These are phyloP conservation scores for Kwoniella shivajii DNA, from an alignment of 1,284 basidiomycete genomes.

Conservation along the genomic window DNA sequence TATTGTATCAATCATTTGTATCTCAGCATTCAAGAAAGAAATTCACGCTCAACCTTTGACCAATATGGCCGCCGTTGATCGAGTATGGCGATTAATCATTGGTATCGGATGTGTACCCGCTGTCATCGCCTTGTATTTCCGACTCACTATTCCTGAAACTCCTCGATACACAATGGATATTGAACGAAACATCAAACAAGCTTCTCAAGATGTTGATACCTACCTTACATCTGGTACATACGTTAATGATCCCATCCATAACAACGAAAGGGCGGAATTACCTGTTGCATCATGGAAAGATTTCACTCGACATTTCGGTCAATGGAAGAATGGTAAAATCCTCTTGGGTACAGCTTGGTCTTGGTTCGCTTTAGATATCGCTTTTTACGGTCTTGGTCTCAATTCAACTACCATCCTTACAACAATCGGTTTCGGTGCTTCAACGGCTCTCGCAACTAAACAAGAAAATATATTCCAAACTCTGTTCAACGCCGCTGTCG, in stretches of 20 bases:
- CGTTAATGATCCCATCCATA: conserved; percentile 62
- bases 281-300: conserved; percentile 68
- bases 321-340: conserved; percentile 58
- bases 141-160: conserved; percentile 58
- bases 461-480: conserved; percentile 51
- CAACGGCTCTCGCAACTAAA: conserved; percentile 48
- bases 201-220: conserved; percentile 65
- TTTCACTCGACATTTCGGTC: conserved; percentile 59
- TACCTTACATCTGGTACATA: conserved; percentile 62
- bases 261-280: conserved; percentile 63
- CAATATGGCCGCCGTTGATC: conserved; percentile 53
- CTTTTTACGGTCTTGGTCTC: conserved; percentile 79
- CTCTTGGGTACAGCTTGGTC: conserved; percentile 56
- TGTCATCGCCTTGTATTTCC: conserved; percentile 58
- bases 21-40: conserved; percentile 67
- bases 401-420: conserved; percentile 69
- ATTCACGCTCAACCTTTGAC: conserved; percentile 60
- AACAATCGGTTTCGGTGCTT: conserved; percentile 59
- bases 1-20: conserved; percentile 68
- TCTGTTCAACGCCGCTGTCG: conserved; percentile 54
- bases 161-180: conserved; percentile 87
- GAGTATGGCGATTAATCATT: conserved; percentile 58
- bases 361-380: conserved; percentile 76
- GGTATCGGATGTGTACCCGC: conserved; percentile 57
- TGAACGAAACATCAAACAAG: conserved; percentile 76